phyloP scores from a whole-genome alignment of 768 basidiomycete species.

The Suillus occidentalis region DNA sequence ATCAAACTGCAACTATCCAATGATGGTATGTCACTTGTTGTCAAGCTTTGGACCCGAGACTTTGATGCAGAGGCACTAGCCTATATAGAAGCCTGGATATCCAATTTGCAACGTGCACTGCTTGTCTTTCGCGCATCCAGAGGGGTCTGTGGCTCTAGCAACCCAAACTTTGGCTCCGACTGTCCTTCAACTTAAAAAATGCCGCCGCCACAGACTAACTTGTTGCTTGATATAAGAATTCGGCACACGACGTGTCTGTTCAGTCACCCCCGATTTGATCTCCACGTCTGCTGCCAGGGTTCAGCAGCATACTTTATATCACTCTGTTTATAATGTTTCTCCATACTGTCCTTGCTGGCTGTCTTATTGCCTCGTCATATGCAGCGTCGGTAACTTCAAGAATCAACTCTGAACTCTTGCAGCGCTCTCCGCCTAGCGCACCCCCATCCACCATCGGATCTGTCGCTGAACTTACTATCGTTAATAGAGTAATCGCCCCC shows the following conservation, averaged over 20 bases:
- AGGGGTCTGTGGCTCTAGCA: not conserved
- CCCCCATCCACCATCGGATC: conserved; percentile 22
- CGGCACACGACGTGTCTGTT: not conserved
- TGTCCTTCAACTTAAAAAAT: not conserved
- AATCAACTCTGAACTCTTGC: conserved; percentile 3
- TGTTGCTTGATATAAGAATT: not conserved
- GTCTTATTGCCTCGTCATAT: conserved; percentile 6
- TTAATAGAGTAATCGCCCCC: conserved; percentile 46
- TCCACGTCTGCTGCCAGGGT: too few relatives aligned
- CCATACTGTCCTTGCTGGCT: not conserved
- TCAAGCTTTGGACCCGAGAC: not conserved
- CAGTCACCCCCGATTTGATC: not conserved
- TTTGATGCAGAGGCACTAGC: not conserved
- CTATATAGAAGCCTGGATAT: not conserved
- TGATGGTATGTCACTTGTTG: not conserved
- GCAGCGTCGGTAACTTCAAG: conserved; percentile 20
- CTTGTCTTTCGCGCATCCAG: not conserved
- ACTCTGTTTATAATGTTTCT: not conserved
- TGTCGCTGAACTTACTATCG: conserved; percentile 36
- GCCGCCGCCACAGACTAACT: not conserved
- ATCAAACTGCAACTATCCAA: not conserved
- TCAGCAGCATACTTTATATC: not conserved
- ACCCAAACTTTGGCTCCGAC: not conserved
- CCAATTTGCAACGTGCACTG: not conserved
- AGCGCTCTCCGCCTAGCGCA: conserved; percentile 5